phyloP scores from a whole-genome alignment of 2,329 filamentous ascomycete genomes.

The Pestalotiopsis sp. region DNA sequence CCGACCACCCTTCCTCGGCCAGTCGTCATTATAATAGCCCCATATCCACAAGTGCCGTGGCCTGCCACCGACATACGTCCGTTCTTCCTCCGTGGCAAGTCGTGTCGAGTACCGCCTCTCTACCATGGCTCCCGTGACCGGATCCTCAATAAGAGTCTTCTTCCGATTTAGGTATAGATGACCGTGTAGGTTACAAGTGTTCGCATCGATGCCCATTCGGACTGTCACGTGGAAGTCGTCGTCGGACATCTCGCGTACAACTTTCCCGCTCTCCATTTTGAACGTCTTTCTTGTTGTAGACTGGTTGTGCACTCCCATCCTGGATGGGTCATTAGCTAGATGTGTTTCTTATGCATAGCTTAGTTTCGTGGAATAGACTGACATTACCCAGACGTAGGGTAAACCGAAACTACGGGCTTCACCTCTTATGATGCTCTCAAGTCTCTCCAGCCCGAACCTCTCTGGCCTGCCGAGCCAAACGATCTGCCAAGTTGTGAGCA shows the following conservation, averaged over 20 bases:
- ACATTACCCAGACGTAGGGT: not conserved
- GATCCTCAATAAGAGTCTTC: not conserved
- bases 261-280: not conserved
- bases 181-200: not conserved
- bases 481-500: not conserved
- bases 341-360: no score
- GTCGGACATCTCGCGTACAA: not conserved
- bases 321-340: not conserved
- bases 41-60: not conserved
- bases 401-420: not conserved
- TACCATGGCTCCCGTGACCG: not conserved
- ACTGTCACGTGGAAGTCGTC: not conserved
- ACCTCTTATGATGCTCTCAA: not conserved
- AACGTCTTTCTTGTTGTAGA: not conserved
- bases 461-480: not conserved
- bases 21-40: not conserved
- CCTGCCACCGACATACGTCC: not conserved
- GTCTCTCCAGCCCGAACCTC: not conserved
- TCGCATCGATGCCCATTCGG: not conserved
- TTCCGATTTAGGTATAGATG: not conserved
- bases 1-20: not conserved
- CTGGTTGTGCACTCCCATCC: not conserved
- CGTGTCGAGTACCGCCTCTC: not conserved
- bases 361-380: not conserved
- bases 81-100: not conserved